phyloP scores from a whole-genome alignment of 257 asterid species.

The Gentiana straminea region DNA sequence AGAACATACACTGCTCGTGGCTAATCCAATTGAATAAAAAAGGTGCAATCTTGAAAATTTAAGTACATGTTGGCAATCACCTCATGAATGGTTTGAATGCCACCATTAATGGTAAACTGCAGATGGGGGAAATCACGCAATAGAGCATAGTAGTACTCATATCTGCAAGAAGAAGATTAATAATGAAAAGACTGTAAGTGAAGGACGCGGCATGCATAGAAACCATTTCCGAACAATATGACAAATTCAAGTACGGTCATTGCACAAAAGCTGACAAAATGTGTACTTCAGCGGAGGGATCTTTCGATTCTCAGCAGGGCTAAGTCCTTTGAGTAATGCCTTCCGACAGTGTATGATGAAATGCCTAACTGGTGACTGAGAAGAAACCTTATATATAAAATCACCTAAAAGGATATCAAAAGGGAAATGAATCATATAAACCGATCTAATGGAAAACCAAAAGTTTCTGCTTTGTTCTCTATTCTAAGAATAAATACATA shows the following conservation, averaged over 20 bases:
- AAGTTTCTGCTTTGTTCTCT: too few relatives aligned
- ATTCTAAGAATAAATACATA: too few relatives aligned
- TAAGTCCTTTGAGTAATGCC: constrained; percentile 91
- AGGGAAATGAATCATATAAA: constrained; percentile 5
- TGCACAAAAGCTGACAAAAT: background rate
- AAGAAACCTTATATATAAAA: constrained; percentile 83
- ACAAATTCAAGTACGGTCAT: too few relatives aligned
- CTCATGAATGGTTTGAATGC: constrained; percentile 78
- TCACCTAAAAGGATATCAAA: constrained; percentile 58
- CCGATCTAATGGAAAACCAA: constrained; percentile 1
- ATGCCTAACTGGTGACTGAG: constrained; percentile 87
- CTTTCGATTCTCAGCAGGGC: constrained; percentile 82
- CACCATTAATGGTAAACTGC: constrained; percentile 89
- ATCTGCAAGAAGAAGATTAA: constrained; percentile 32
- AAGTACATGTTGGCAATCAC: constrained; percentile 25
- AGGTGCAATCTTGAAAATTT: background rate
- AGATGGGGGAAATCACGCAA: constrained; percentile 95
- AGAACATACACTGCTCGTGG: too few relatives aligned
- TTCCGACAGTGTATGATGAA: constrained; percentile 88
- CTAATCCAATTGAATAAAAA: background rate
- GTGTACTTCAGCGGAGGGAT: constrained; percentile 87
- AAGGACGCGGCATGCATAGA: too few relatives aligned
- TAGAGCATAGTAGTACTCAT: constrained; percentile 89
- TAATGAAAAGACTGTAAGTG: background rate
- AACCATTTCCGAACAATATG: too few relatives aligned